Base-by-base conservation (phyloP, 2,329 filamentous ascomycete genomes). In the Talaromyces marneffei region DNA sequence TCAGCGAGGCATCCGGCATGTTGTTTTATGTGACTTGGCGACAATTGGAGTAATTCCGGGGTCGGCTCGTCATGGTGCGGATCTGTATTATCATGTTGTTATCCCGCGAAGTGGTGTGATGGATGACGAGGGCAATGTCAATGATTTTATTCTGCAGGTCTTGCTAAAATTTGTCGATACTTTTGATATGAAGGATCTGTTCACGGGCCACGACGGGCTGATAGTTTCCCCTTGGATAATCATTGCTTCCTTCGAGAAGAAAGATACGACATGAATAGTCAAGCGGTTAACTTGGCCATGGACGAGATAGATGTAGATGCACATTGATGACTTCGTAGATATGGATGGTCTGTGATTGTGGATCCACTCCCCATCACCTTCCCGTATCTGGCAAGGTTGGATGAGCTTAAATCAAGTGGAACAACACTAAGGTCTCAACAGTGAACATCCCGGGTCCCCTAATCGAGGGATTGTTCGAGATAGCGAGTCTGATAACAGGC, bases 391-490 rank as follows among this genome's bases (percentile, higher is more conserved):
- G 44, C 20, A 59, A 59, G 33, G 44, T 23, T 44, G 33, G 33
- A 52, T 33, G 44, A 59, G 57, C 57, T 53, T 53, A 59, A 59
- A 53, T 59, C 44, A 31, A 50, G 46, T 42, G 46, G 46, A 42
- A 59, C 37, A 35, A 42, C 33, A 16, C 7, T 8, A 27, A 14
- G n/a, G n/a, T 20, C 18, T 8, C 8, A 42, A 42, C 27, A 33
- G 7, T 33, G n/a, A n/a, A 52, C 27, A 14, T 14, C n/a, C n/a
- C n/a, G n/a, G 48, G 10, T 7, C 25, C 37, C 39, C 6, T 14
- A 10, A 33, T 52, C 27, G n/a, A 12, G 2, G 46, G 9, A 18
- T 7, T 33, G 29, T 33, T n/a, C n/a, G n/a, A n/a, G 23, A 29
- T 10, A 25, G n/a, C 18, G 27, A 18, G 27, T 44, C 16, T 14